Evolutionary conservation across 305 asterid species (phyloP).

Genomic region (Ajuga reptans): DNA sequence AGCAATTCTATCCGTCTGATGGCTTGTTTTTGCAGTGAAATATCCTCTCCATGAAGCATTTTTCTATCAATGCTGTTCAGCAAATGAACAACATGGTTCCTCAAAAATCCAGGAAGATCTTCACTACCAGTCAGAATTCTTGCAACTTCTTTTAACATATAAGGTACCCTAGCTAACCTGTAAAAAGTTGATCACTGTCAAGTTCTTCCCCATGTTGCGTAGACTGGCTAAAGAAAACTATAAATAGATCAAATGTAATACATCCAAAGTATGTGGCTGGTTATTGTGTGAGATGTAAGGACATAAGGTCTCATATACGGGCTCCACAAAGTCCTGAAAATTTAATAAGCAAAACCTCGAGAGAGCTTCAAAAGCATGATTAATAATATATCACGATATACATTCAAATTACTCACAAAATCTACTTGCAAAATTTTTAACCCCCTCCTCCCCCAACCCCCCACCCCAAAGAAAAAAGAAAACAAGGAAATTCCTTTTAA

Average conservation of each 20-base stretch:
- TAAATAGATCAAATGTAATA: neutral
- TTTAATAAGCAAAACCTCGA: slow-evolving; percentile 4
- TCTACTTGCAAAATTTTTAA: too few species aligned
- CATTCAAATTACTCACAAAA: slow-evolving; percentile 18
- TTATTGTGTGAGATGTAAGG: neutral
- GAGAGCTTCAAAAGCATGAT: slow-evolving; percentile 17
- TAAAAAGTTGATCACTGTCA: slow-evolving; percentile 18
- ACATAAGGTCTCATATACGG: neutral
- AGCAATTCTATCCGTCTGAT: slow-evolving; percentile 78
- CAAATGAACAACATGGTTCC: slow-evolving; percentile 78
- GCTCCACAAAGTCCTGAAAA: slow-evolving; percentile 16
- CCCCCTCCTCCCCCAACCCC: too few species aligned
- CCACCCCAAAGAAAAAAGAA: too few species aligned
- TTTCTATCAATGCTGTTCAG: slow-evolving; percentile 84
- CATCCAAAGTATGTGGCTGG: slow-evolving; percentile 3
- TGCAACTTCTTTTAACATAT: slow-evolving; percentile 73
- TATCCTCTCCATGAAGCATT: slow-evolving; percentile 80
- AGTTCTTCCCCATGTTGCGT: neutral
- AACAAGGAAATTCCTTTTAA: neutral
- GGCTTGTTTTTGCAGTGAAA: slow-evolving; percentile 75
- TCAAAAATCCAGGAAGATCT: slow-evolving; percentile 82
- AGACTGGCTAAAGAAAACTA: neutral
- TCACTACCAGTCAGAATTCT: slow-evolving; percentile 63
- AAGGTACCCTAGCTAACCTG: slow-evolving; percentile 85
- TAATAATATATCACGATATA: neutral